Conservation (phyloP, 1,284 basidiomycete species). For the Inonotus obliquus region DNA sequence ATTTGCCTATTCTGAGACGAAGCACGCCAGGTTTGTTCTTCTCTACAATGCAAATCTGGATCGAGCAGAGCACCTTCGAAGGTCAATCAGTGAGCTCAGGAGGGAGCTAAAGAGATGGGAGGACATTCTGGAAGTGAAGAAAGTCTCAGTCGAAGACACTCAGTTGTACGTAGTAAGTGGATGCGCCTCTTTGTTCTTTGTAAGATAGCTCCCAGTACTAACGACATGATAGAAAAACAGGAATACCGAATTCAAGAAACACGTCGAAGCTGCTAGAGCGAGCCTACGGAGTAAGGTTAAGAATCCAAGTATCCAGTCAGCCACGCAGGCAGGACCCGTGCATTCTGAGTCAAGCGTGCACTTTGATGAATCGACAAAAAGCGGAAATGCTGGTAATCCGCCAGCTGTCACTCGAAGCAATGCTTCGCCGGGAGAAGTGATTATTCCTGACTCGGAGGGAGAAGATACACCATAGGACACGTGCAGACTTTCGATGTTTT, state of each 20-base stretch:
- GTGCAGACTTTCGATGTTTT: background rate
- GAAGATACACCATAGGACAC: background rate
- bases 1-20: background rate
- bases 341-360: background rate
- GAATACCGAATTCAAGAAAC: slow-evolving; percentile 13
- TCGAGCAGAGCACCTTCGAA: slow-evolving; percentile 41
- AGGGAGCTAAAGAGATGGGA: slow-evolving; percentile 58
- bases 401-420: background rate
- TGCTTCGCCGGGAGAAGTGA: background rate
- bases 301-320: no score
- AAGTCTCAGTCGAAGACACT: slow-evolving; percentile 39
- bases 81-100: slow-evolving; percentile 42
- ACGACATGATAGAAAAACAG: slow-evolving; percentile 4
- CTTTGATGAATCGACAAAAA: no score
- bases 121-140: slow-evolving; percentile 39
- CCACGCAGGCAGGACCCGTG: background rate
- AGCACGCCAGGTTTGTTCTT: slow-evolving; percentile 52
- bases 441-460: slow-evolving; percentile 1
- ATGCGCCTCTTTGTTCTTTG: background rate
- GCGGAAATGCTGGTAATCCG: background rate
- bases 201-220: background rate
- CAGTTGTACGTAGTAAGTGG: slow-evolving; percentile 43
- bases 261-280: slow-evolving; percentile 10
- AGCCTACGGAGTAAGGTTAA: background rate
- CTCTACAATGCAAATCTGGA: slow-evolving; percentile 70